Conservation (phyloP, 164 flowering plant species). For the Annona cherimola region DNA sequence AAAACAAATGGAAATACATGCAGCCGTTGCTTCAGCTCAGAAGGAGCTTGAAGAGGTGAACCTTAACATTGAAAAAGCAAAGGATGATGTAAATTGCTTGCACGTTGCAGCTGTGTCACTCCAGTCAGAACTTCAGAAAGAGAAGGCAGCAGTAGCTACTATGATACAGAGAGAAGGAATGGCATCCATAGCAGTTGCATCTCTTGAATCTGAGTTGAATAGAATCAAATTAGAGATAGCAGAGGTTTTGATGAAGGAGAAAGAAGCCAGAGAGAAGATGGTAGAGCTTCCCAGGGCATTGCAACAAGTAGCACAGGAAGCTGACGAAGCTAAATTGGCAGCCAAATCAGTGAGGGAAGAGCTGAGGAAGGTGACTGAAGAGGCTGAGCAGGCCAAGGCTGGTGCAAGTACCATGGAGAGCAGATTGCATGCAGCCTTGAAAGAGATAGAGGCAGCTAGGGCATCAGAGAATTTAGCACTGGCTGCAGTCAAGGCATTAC, state of each 20-base stretch:
- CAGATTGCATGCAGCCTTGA: slow-evolving; percentile 62
- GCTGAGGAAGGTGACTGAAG: slow-evolving; percentile 61
- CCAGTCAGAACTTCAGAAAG: slow-evolving; percentile 58
- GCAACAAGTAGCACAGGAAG: slow-evolving; percentile 69
- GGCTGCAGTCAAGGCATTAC: slow-evolving; percentile 77
- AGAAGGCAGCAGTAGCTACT: slow-evolving; percentile 53
- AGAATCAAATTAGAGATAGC: slow-evolving; percentile 52
- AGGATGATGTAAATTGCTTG: slow-evolving; percentile 52
- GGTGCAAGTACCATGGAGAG: slow-evolving; percentile 59
- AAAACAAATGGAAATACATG: slow-evolving; percentile 39
- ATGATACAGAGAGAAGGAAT: slow-evolving; percentile 82
- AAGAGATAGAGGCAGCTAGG: slow-evolving; percentile 86
- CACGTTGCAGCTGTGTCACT: slow-evolving; percentile 69
- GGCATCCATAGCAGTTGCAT: slow-evolving; percentile 71
- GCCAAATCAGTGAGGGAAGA: slow-evolving; percentile 56
- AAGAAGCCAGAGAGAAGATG: slow-evolving; percentile 68
- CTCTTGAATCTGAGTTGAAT: slow-evolving; percentile 79
- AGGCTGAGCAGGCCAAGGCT: slow-evolving; percentile 76
- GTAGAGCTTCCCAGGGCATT: slow-evolving; percentile 68
- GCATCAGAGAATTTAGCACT: slow-evolving; percentile 79
- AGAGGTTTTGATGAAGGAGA: slow-evolving; percentile 55
- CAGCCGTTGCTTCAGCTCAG: slow-evolving; percentile 50
- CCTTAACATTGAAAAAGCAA: slow-evolving; percentile 65
- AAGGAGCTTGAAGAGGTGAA: slow-evolving; percentile 82
- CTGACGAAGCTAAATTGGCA: slow-evolving; percentile 57